These are phyloP conservation scores for Wallacemonas sp. DNA, from an alignment of 208 protist species.

Conservation along the genomic window DNA sequence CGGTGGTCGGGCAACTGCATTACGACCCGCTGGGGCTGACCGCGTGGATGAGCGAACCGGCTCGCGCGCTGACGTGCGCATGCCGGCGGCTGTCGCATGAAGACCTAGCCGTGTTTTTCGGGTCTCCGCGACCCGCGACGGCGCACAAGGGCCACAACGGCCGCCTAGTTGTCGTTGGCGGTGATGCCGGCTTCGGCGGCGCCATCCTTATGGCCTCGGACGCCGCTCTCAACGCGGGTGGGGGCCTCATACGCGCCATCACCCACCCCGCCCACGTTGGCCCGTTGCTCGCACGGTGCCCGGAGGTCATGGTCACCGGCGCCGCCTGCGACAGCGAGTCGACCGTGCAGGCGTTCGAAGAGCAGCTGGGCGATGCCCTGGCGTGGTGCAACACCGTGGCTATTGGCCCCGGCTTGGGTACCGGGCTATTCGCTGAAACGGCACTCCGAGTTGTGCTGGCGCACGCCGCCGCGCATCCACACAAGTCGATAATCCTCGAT, in stretches of 20 bases:
- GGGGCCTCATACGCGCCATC: constrained; percentile 67
- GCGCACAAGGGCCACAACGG: constrained; percentile 76
- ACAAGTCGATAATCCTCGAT: constrained; percentile 65
- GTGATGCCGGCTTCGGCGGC: constrained; percentile 66
- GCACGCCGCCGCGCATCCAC: constrained; percentile 26
- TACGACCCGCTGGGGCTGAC: constrained; percentile 57
- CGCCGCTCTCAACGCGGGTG: constrained; percentile 50
- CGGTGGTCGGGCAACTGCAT: constrained; percentile 71
- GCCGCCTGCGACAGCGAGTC: neutral
- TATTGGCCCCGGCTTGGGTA: constrained; percentile 69
- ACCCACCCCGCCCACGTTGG: constrained; percentile 46
- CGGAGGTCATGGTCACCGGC: constrained; percentile 68
- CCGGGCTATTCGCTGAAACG: constrained; percentile 23
- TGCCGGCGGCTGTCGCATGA: constrained; percentile 44
- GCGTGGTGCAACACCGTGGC: constrained; percentile 54
- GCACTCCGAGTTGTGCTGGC: constrained; percentile 22
- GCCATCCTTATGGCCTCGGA: constrained; percentile 81
- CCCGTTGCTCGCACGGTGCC: constrained; percentile 70
- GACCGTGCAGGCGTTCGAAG: neutral
- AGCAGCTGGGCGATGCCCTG: constrained; percentile 28
- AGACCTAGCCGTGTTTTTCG: constrained; percentile 44
- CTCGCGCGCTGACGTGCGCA: constrained; percentile 17
- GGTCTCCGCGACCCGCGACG: constrained; percentile 15
- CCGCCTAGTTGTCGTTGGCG: constrained; percentile 65
- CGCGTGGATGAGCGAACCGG: constrained; percentile 44